Percentiles rank a stretch among this genome's conserved stretches.
phyloP scores from a whole-genome alignment of 371 early-diverging fungal genomes.

The Mortierella sp. region DNA sequence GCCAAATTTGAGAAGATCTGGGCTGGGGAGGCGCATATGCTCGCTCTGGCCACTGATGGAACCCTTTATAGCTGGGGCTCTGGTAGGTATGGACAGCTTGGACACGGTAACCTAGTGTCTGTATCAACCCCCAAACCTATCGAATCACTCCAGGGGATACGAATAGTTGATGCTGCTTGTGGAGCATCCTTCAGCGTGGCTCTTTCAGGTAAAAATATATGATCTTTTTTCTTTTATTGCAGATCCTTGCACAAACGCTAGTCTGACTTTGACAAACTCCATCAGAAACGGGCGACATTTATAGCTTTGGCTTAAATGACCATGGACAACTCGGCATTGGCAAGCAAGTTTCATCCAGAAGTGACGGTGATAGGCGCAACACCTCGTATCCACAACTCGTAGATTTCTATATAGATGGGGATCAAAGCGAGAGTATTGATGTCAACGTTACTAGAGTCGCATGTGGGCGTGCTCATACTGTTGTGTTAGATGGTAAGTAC shows the following conservation, averaged over 20 bases:
- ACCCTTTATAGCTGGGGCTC: slow-evolving; percentile 54
- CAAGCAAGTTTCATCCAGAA: neutral
- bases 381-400: slow-evolving; percentile 49
- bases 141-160: slow-evolving; percentile 42
- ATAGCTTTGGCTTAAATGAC: slow-evolving; percentile 51
- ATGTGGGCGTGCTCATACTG: slow-evolving; percentile 43
- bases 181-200: slow-evolving; percentile 46
- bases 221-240: neutral
- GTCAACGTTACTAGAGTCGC: slow-evolving; percentile 30
- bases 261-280: neutral
- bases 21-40: slow-evolving; percentile 50
- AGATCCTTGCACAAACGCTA: neutral
- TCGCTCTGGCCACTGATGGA: slow-evolving; percentile 31
- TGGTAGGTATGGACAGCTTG: slow-evolving; percentile 52
- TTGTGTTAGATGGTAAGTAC: slow-evolving; percentile 43
- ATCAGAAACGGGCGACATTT: slow-evolving; percentile 43
- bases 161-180: slow-evolving; percentile 39
- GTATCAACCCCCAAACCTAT: slow-evolving; percentile 26
- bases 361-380: slow-evolving; percentile 7
- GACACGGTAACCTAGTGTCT: slow-evolving; percentile 35
- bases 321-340: slow-evolving; percentile 53
- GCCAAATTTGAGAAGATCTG: slow-evolving; percentile 28
- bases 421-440: slow-evolving; percentile 15
- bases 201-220: slow-evolving; percentile 29
- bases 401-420: slow-evolving; percentile 27